Percentiles rank a stretch among this genome's conserved stretches.
phyloP scores from a whole-genome alignment of 2,329 filamentous ascomycete genomes.

The Clonostachys sp. region DNA sequence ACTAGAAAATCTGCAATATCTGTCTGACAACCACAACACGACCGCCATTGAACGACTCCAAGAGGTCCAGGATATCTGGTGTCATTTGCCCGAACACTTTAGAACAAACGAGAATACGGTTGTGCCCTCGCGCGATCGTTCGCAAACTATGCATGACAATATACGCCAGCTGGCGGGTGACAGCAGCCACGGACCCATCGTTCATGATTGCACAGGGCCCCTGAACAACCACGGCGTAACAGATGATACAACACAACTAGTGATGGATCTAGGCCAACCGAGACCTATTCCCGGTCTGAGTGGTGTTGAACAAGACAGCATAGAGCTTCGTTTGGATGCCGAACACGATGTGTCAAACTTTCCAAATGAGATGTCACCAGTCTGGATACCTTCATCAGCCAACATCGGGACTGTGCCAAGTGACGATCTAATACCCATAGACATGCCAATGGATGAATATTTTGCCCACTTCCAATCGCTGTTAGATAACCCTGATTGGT shows the following conservation, averaged over 20 bases:
- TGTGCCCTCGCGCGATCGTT: not conserved
- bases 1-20: conserved; percentile 17
- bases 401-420: not conserved
- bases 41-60: conserved; percentile 15
- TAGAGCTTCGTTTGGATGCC: not conserved
- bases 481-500: not conserved
- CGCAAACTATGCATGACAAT: not conserved
- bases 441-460: not conserved
- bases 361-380: not conserved
- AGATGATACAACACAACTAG: not conserved
- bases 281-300: not conserved
- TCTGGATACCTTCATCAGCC: not conserved
- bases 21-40: conserved; percentile 15
- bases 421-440: not conserved
- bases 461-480: not conserved
- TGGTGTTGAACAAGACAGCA: not conserved
- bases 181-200: not conserved
- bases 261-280: not conserved
- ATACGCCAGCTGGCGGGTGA: not conserved
- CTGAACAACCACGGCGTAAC: not conserved
- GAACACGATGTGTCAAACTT: not conserved
- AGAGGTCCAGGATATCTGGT: conserved; percentile 1
- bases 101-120: not conserved
- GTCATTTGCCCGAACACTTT: not conserved
- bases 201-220: not conserved